These are phyloP conservation scores for Purshia tridentata DNA, from an alignment of 306 rosid species.

Conservation along the genomic window DNA sequence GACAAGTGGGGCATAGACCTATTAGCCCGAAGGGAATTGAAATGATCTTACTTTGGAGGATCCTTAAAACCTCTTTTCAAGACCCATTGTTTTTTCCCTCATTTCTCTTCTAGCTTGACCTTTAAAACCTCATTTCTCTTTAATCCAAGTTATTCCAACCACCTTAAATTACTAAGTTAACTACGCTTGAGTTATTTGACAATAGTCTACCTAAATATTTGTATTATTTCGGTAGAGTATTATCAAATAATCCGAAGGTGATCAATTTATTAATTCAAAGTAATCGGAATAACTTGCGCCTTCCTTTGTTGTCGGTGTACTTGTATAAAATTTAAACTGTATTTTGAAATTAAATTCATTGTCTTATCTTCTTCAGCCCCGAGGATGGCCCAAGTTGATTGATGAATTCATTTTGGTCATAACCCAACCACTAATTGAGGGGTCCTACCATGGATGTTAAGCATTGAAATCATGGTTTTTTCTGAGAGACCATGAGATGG, in stretches of 20 bases:
- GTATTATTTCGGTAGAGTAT: too few relatives aligned
- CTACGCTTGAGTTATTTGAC: too few relatives aligned
- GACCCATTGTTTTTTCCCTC: neutral
- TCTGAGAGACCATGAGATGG: constrained; percentile 23
- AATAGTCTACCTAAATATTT: too few relatives aligned
- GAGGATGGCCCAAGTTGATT: constrained; percentile 21
- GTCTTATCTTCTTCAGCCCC: constrained; percentile 2
- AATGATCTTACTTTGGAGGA: constrained; percentile 24
- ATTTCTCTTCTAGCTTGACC: constrained; percentile 20
- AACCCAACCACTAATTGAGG: constrained; percentile 32
- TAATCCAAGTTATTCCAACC: too few relatives aligned
- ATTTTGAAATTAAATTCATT: neutral
- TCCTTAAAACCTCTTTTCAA: constrained; percentile 16
- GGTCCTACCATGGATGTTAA: constrained; percentile 39
- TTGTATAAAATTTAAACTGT: neutral
- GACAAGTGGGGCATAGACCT: constrained; percentile 41
- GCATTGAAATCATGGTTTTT: constrained; percentile 26
- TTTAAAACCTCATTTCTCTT: too few relatives aligned
- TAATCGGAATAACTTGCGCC: too few relatives aligned
- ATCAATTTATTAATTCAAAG: too few relatives aligned
- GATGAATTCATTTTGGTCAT: neutral
- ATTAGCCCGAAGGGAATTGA: constrained; percentile 24
- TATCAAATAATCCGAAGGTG: too few relatives aligned
- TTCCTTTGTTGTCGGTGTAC: too few relatives aligned
- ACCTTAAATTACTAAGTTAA: too few relatives aligned